Evolutionary conservation across 768 basidiomycete species (phyloP).

Genomic region (Mycena albidolilacea): DNA sequence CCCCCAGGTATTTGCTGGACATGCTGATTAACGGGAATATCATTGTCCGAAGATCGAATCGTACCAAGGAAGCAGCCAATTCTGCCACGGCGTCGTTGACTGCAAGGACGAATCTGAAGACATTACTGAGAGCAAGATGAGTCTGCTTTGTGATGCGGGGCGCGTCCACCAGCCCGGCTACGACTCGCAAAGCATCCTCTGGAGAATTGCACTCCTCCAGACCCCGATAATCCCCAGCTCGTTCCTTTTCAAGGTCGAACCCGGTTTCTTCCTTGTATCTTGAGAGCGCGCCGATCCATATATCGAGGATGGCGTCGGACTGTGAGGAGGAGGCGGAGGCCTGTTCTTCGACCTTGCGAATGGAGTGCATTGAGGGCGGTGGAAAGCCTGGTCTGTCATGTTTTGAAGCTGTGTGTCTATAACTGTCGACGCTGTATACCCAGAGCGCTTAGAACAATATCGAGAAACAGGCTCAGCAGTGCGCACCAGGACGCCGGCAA

Average conservation of each 20-base stretch:
- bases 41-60: background rate
- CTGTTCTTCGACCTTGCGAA: background rate
- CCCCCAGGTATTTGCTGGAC: background rate
- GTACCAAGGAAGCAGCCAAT: background rate
- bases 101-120: background rate
- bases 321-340: background rate
- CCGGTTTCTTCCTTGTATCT: background rate
- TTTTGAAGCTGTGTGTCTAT: too few relatives aligned
- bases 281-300: background rate
- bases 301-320: background rate
- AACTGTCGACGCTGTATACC: too few relatives aligned
- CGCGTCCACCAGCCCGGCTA: background rate
- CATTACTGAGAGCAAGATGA: background rate
- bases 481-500: too few relatives aligned
- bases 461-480: too few relatives aligned
- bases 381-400: slow-evolving; percentile 6
- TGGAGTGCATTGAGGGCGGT: too few relatives aligned
- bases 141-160: background rate
- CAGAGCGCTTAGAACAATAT: too few relatives aligned
- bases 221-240: background rate
- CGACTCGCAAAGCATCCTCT: background rate
- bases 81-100: background rate
- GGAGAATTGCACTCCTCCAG: background rate
- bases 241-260: background rate
- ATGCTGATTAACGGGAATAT: background rate